Evolutionary conservation across 2,329 filamentous ascomycete genomes (phyloP).

Genomic region (Cladosporium sp.): DNA sequence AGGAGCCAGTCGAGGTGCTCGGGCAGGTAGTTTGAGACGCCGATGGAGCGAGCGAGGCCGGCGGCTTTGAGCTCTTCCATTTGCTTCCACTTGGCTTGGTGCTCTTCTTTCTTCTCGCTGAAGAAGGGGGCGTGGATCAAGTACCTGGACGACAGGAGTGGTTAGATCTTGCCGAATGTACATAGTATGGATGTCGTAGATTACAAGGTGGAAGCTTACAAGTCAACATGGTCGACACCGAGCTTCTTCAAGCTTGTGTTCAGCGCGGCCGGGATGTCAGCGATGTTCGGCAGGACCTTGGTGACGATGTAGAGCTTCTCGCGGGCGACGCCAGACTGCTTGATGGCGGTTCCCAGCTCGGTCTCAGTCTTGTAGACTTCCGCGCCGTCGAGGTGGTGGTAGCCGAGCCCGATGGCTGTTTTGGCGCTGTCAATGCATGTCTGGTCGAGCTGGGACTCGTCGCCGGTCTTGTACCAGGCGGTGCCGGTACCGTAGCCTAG

Average conservation of each 20-base stretch:
- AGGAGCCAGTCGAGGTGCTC: constrained; percentile 58
- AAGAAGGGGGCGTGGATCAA: constrained; percentile 65
- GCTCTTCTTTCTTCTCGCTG: constrained; percentile 53
- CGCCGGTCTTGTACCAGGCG: constrained; percentile 60
- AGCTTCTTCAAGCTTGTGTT: constrained; percentile 61
- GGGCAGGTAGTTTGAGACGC: constrained; percentile 63
- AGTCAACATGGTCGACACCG: constrained; percentile 62
- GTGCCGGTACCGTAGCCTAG: constrained; percentile 74
- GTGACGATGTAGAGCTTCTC: constrained; percentile 57
- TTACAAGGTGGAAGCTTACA: constrained; percentile 45
- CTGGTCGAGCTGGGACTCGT: constrained; percentile 57
- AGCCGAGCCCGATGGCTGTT: constrained; percentile 68
- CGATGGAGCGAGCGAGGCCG: constrained; percentile 62
- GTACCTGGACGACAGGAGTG: constrained; percentile 46
- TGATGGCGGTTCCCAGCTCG: constrained; percentile 52
- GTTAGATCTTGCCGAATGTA: too few species aligned
- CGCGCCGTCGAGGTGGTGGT: constrained; percentile 73
- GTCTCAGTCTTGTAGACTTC: constrained; percentile 60
- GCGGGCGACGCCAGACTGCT: constrained; percentile 44
- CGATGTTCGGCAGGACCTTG: constrained; percentile 57
- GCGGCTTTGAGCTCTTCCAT: constrained; percentile 61
- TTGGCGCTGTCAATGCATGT: constrained; percentile 59
- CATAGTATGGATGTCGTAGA: neutral
- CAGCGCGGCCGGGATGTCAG: constrained; percentile 59
- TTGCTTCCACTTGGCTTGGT: constrained; percentile 60